These are phyloP conservation scores for Malassezia cuniculi DNA, from an alignment of 1,284 basidiomycete species.

Conservation along the genomic window DNA sequence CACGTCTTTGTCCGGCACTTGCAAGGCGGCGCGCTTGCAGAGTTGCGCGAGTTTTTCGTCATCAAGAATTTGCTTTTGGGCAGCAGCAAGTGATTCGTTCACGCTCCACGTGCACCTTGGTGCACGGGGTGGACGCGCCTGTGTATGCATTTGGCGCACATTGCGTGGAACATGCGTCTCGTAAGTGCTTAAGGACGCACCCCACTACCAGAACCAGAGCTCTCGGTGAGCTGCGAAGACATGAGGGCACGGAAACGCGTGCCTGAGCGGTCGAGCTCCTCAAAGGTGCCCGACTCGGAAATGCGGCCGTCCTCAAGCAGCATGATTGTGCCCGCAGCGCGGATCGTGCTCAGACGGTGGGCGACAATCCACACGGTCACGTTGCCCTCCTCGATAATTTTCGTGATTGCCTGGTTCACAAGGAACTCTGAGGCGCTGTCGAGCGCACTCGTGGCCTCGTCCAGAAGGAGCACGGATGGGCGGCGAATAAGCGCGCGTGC, in stretches of 20 bases:
- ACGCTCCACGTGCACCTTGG: conserved; percentile 15
- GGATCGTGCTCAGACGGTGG: conserved; percentile 49
- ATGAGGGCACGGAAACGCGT: conserved; percentile 32
- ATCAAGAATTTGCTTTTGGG: conserved; percentile 4
- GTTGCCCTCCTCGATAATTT: conserved; percentile 47
- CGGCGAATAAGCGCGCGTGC: conserved; percentile 48
- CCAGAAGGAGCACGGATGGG: conserved; percentile 46
- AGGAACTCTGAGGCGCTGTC: conserved; percentile 47
- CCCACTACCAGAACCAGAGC: too few relatives aligned
- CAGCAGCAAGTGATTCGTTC: conserved; percentile 1
- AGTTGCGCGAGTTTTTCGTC: conserved; percentile 12
- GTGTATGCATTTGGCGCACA: too few relatives aligned
- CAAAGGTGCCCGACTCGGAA: conserved; percentile 48
- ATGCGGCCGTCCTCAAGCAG: conserved; percentile 48
- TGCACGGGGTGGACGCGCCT: not conserved
- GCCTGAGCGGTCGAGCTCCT: conserved; percentile 45
- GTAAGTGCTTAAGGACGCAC: too few relatives aligned
- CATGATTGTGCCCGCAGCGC: conserved; percentile 48
- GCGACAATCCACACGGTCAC: conserved; percentile 51
- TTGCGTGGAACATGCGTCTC: too few relatives aligned
- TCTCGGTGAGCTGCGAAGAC: conserved; percentile 33
- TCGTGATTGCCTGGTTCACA: conserved; percentile 48
- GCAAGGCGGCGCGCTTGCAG: conserved; percentile 17
- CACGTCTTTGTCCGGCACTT: conserved; percentile 7
- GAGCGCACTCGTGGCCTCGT: conserved; percentile 46